Evolutionary conservation across 2,329 filamentous ascomycete genomes (phyloP).

Genomic region (Hymenotorrendiella dingleyae): DNA sequence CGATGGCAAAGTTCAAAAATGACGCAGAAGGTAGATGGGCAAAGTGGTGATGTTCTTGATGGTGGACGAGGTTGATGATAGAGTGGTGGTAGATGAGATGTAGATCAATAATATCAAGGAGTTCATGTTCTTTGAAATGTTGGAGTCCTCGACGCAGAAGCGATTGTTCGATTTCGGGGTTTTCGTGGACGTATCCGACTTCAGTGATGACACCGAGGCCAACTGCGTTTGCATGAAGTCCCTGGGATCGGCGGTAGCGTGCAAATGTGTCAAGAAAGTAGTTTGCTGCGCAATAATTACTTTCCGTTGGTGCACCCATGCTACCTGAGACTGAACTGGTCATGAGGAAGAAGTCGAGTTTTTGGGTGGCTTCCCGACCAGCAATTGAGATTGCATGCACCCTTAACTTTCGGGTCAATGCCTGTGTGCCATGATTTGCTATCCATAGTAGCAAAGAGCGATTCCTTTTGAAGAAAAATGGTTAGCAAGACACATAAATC

Average conservation of each 20-base stretch:
- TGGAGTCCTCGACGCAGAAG: constrained; percentile 33
- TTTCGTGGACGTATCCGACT: constrained; percentile 30
- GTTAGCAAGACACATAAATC: background rate
- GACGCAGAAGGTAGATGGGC: too few species aligned
- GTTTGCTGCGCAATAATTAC: constrained; percentile 31
- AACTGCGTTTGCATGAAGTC: constrained; percentile 6
- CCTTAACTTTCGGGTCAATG: constrained; percentile 6
- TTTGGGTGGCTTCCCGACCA: background rate
- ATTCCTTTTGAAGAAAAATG: too few species aligned
- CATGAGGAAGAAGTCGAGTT: constrained; percentile 35
- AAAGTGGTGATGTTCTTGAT: too few species aligned
- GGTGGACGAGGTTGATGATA: too few species aligned
- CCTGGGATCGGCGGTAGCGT: constrained; percentile 4
- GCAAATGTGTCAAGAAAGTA: constrained; percentile 28
- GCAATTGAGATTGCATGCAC: constrained; percentile 8
- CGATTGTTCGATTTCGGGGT: constrained; percentile 32
- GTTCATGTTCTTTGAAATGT: constrained; percentile 23
- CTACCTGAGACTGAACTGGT: constrained; percentile 1
- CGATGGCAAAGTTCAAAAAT: too few species aligned
- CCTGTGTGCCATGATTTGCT: constrained; percentile 1
- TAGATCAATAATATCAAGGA: constrained; percentile 10
- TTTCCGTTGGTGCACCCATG: background rate
- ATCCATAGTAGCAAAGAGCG: constrained; percentile 2
- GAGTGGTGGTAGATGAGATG: too few species aligned
- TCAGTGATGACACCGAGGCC: constrained; percentile 13